Percentiles rank a stretch among this genome's conserved stretches.
phyloP scores from a whole-genome alignment of 257 asterid genomes.

The Solanum acaule region DNA sequence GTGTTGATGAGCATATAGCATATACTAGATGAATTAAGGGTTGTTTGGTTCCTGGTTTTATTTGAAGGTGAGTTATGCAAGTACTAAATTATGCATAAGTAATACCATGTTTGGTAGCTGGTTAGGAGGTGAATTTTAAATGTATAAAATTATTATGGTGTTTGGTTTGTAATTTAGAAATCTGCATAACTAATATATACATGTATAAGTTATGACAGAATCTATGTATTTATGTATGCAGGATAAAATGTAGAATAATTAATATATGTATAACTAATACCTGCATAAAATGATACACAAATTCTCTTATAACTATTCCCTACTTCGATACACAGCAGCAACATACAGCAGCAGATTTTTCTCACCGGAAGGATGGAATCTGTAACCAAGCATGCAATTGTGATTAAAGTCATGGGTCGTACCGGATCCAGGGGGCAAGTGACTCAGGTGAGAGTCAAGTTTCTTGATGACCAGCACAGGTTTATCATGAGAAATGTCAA shows the following conservation, averaged over 20 bases:
- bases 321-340: too few species aligned
- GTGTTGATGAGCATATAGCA: not conserved
- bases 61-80: not conserved
- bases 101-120: not conserved
- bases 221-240: not conserved
- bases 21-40: not conserved
- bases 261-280: too few species aligned
- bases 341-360: too few species aligned
- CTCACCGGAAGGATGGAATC: slow-evolving; percentile 33
- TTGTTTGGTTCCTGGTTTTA: not conserved
- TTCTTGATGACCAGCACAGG: slow-evolving; percentile 19
- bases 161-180: not conserved
- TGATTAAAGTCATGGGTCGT: slow-evolving; percentile 22
- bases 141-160: not conserved
- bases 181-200: too few species aligned
- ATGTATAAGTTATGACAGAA: too few species aligned
- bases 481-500: slow-evolving; percentile 29
- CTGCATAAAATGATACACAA: not conserved
- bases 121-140: not conserved
- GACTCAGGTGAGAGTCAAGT: slow-evolving; percentile 28
- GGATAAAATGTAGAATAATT: too few species aligned
- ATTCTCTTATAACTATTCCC: not conserved
- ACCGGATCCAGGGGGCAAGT: slow-evolving; percentile 26
- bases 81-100: not conserved
- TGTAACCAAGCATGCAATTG: slow-evolving; percentile 19